Conservation (phyloP, 768 basidiomycete species). For the Suillus subalutaceus region DNA sequence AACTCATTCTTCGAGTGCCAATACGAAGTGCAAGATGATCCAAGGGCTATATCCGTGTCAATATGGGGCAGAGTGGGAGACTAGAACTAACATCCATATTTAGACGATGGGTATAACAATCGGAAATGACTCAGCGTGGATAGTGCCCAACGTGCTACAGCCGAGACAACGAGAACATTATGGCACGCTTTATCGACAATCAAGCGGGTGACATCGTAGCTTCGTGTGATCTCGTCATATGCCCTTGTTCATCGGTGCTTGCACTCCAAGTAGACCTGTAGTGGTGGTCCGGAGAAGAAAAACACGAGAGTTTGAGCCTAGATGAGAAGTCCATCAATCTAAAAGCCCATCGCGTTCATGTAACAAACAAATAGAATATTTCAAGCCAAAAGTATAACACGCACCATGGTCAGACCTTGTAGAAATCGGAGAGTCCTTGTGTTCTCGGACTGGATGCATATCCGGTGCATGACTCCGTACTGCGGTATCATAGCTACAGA, state of each 20-base stretch:
- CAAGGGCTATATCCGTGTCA: background rate
- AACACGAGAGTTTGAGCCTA: background rate
- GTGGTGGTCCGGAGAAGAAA: background rate
- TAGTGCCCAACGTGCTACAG: background rate
- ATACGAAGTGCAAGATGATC: no score
- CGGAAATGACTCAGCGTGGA: background rate
- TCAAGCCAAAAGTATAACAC: background rate
- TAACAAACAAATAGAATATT: background rate
- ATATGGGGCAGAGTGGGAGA: background rate
- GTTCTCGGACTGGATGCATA: background rate
- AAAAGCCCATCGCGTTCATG: background rate
- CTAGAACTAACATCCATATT: background rate
- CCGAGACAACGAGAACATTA: background rate
- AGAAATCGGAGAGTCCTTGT: background rate
- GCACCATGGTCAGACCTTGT: background rate
- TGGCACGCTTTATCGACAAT: background rate
- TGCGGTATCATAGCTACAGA: background rate
- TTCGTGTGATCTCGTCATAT: background rate
- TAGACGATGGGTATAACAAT: background rate
- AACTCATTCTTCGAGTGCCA: no score
- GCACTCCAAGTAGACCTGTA: background rate
- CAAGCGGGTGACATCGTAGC: background rate
- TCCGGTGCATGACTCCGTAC: background rate
- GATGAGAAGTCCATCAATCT: background rate
- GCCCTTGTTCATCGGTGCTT: background rate